Evolutionary conservation across 352 stramenopile species (phyloP).

Genomic region (Phytophthora cajani): DNA sequence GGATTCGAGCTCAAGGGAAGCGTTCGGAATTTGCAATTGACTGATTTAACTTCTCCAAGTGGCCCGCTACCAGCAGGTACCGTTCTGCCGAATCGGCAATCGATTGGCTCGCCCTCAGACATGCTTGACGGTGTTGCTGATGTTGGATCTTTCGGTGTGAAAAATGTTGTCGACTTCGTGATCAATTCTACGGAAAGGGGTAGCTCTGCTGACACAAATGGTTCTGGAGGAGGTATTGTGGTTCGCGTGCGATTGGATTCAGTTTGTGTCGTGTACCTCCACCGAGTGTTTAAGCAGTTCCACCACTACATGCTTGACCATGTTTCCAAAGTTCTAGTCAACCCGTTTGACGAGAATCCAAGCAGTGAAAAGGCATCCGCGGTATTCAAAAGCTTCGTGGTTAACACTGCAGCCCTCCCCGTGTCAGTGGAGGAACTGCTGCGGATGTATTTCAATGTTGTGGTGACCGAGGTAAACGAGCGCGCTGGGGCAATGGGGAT

Average conservation of each 20-base stretch:
- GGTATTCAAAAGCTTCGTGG: conserved; percentile 44
- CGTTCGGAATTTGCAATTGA: conserved; percentile 75
- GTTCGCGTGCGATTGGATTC: conserved; percentile 77
- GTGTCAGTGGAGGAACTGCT: conserved; percentile 46
- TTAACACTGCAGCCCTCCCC: conserved; percentile 47
- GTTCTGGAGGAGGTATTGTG: conserved; percentile 25
- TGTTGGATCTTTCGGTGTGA: conserved; percentile 54
- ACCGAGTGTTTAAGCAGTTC: conserved; percentile 89
- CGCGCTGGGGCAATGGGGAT: conserved; percentile 29
- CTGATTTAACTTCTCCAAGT: conserved; percentile 63
- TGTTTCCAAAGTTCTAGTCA: conserved; percentile 33
- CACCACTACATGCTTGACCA: conserved; percentile 79
- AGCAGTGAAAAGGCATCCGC: conserved; percentile 36
- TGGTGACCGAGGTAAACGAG: conserved; percentile 26
- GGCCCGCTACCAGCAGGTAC: conserved; percentile 34
- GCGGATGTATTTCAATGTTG: conserved; percentile 39
- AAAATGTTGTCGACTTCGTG: conserved; percentile 79
- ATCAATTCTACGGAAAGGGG: conserved; percentile 22
- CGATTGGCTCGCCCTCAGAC: conserved; percentile 69
- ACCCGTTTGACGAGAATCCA: conserved; percentile 37
- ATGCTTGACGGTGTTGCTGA: conserved; percentile 48
- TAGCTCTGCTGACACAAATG: conserved; percentile 1
- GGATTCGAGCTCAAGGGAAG: conserved; percentile 64
- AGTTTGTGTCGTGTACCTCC: conserved; percentile 82
- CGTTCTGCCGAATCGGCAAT: conserved; percentile 68